Evolutionary conservation across 2,329 filamentous ascomycete species (phyloP).

Genomic region (Corinectria fuckeliana): DNA sequence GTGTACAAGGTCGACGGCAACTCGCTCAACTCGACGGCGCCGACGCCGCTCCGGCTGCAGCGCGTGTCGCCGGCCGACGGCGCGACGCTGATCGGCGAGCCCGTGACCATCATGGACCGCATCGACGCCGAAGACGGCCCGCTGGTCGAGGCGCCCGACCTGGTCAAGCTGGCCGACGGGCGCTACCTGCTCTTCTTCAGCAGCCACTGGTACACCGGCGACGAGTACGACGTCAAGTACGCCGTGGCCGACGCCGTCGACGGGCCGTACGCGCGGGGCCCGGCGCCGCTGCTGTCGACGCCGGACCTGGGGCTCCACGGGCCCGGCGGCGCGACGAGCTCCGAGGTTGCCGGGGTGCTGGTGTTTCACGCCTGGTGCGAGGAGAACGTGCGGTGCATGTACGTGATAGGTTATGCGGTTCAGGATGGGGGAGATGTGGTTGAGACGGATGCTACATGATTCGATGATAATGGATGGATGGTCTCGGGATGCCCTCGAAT

Average conservation of each 20-base stretch:
- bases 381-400: conserved; percentile 44
- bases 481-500: neutral
- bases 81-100: conserved; percentile 57
- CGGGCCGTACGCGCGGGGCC: conserved; percentile 48
- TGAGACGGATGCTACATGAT: neutral
- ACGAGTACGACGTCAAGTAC: conserved; percentile 65
- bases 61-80: conserved; percentile 56
- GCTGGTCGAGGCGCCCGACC: conserved; percentile 66
- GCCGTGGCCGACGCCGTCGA: conserved; percentile 52
- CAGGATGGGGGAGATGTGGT: neutral
- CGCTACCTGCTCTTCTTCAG: conserved; percentile 69
- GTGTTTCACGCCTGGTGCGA: conserved; percentile 49
- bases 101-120: conserved; percentile 55
- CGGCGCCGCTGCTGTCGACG: conserved; percentile 43
- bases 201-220: conserved; percentile 62
- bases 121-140: conserved; percentile 52
- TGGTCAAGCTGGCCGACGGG: conserved; percentile 54
- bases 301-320: conserved; percentile 47
- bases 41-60: conserved; percentile 65
- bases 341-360: conserved; percentile 38
- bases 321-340: conserved; percentile 50
- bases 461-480: neutral
- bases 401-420: conserved; percentile 38
- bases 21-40: conserved; percentile 49
- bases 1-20: conserved; percentile 74